phyloP scores from a whole-genome alignment of 176 grass and related monocot genomes.

The Eremochloa ophiuroides region DNA sequence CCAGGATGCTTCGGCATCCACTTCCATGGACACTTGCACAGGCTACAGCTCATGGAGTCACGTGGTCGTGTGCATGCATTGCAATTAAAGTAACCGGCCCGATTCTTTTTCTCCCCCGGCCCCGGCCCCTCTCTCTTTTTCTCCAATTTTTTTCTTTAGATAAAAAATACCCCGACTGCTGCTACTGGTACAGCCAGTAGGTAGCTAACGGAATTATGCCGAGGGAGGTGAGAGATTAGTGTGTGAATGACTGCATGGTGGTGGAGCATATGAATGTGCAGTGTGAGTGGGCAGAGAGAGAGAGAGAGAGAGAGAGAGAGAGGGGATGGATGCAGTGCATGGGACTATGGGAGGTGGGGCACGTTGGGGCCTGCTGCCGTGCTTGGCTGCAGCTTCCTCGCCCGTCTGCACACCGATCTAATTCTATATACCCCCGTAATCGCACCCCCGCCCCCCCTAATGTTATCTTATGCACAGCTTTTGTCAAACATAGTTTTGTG shows the following conservation, averaged over 20 bases:
- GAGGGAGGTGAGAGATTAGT: not conserved
- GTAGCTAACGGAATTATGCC: slow-evolving; percentile 20
- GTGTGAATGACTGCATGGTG: too few relatives aligned
- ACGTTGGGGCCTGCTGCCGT: slow-evolving; percentile 53
- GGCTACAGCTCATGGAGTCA: slow-evolving; percentile 52
- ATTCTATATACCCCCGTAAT: slow-evolving; percentile 35
- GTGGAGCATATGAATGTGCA: slow-evolving; percentile 43
- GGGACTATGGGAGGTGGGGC: slow-evolving; percentile 45
- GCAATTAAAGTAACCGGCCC: slow-evolving; percentile 32
- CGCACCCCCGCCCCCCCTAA: slow-evolving; percentile 34
- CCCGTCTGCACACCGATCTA: not conserved
- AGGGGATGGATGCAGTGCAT: slow-evolving; percentile 53
- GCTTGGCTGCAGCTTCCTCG: slow-evolving; percentile 46
- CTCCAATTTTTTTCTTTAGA: too few relatives aligned
- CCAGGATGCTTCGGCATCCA: slow-evolving; percentile 38
- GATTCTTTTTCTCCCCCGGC: slow-evolving; percentile 17
- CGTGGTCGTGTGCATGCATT: slow-evolving; percentile 35
- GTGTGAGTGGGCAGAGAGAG: slow-evolving; percentile 34
- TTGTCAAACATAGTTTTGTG: slow-evolving; percentile 55
- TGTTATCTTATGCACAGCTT: slow-evolving; percentile 23
- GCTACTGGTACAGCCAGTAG: slow-evolving; percentile 18
- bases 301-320: not conserved
- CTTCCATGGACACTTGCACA: slow-evolving; percentile 36
- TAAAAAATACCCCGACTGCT: slow-evolving; percentile 6
- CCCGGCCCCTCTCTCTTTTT: not conserved